phyloP scores from a whole-genome alignment of 441 rosid species.

The Monsonia emarginata region DNA sequence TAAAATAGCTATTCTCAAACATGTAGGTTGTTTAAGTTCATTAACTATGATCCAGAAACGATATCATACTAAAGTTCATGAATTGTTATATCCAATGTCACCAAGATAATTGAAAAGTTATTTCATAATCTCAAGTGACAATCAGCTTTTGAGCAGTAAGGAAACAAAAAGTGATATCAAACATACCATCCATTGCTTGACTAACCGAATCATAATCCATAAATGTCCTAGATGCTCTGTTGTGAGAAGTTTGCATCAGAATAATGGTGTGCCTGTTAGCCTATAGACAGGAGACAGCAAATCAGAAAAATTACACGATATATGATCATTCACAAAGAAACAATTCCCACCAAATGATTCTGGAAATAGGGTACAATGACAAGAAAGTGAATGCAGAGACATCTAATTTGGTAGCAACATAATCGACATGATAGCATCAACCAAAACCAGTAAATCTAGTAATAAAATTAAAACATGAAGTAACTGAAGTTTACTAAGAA shows the following conservation, averaged over 20 bases:
- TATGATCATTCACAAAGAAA: not conserved
- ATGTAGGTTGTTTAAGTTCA: not conserved
- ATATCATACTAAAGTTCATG: not conserved
- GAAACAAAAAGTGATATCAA: not conserved
- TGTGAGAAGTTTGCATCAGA: slow-evolving; percentile 71
- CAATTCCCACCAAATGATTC: not conserved
- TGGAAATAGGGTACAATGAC: too few species aligned
- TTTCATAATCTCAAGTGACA: not conserved
- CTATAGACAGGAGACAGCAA: slow-evolving; percentile 29
- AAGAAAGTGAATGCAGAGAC: too few species aligned
- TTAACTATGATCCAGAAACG: not conserved
- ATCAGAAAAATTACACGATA: not conserved
- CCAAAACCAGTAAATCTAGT: not conserved
- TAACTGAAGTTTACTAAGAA: not conserved
- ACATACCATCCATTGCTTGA: slow-evolving; percentile 92
- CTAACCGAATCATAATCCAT: slow-evolving; percentile 81
- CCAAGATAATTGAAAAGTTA: not conserved
- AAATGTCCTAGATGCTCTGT: slow-evolving; percentile 74
- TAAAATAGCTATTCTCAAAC: not conserved
- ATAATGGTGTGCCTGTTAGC: slow-evolving; percentile 89
- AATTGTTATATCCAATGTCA: not conserved
- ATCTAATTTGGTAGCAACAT: not conserved
- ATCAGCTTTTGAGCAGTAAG: not conserved
- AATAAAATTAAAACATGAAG: not conserved
- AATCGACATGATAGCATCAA: not conserved